These are phyloP conservation scores for Gamsiella multidivaricata DNA, from an alignment of 192 early-diverging fungal species.

Conservation along the genomic window DNA sequence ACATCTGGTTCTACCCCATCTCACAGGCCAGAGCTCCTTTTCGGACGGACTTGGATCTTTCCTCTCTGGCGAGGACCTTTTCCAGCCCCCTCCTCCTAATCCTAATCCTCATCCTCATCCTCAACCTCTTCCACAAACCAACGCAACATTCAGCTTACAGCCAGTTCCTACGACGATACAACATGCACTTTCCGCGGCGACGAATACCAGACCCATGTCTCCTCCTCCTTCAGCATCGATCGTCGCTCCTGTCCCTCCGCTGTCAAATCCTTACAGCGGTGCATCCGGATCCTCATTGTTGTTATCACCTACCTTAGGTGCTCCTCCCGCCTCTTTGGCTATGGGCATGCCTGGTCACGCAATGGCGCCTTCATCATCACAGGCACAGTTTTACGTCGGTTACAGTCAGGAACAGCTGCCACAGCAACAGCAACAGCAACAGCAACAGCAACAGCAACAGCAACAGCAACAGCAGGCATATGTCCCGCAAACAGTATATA, in stretches of 20 bases:
- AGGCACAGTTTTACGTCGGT: no score
- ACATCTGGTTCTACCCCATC: conserved; percentile 3
- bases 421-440: conserved; percentile 3
- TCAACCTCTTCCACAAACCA: no score
- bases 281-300: background rate
- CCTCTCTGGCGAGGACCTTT: conserved; percentile 7
- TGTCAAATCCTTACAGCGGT: background rate
- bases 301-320: no score
- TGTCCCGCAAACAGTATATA: background rate
- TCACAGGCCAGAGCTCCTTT: background rate
- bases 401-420: background rate
- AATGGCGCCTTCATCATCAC: no score
- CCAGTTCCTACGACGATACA: no score
- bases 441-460: conserved; percentile 7
- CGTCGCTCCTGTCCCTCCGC: background rate
- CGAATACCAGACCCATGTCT: background rate
- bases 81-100: background rate
- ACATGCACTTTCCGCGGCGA: background rate
- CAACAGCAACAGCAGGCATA: conserved; percentile 5
- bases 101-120: background rate
- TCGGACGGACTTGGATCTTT: conserved; percentile 31
- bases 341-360: no score
- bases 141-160: no score
- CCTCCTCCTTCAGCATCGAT: conserved; percentile 5
- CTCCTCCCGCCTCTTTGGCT: no score